Evolutionary conservation across 352 stramenopile species (phyloP), one percentile per base, ranked within the genome.

Genomic region (Phytopythium cucurbitacearum): DNA sequence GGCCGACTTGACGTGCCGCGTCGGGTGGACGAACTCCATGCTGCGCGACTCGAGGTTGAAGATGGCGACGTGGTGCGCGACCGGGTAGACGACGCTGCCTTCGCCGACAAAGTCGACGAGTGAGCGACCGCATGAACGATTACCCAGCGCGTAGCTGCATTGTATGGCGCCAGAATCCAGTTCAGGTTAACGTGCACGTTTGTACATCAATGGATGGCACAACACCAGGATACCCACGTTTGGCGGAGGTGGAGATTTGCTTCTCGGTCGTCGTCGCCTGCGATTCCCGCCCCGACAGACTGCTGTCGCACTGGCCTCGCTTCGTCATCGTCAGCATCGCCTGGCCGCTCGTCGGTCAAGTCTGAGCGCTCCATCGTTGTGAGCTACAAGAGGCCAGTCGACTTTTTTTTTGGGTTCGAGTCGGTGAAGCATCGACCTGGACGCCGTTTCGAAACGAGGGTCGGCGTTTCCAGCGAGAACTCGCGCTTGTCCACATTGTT

Each of bases 1-100:
- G 11, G 89, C 60, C 4, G 53, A 69, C 39, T 80, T 78, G 33
- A 80, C 60, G 9, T 62, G 60, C 1, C 71, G 67, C 45, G 83
- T 72, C 13, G 77, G 69, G 45, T 91, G 71, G 16, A 94, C 63
- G 36, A 93, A 94, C 32, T 89, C 80, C 80, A 94, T 91, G 5
- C 32, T 40, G 5, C 63, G 66, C 13, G 32, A 74, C 42, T 90
- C 83, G 0, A 82, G 57, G 47, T 91, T 72, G 57, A 84, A 85
- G 11, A 91, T 55, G 2, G 48, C 64, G 35, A 91, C 61, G 50
- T 91, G 79, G 41, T 91, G 76, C 0, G 68, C 83, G 1, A 76
- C 77, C 0, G 83, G 79, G 41, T 89, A 91, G 43, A 88, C 72
- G 5, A 90, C 66, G 5, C 69, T 51, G 15, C 49, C 67, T 28